Conservation (phyloP, 352 stramenopile species). For the Saprolegnia parasitica region DNA sequence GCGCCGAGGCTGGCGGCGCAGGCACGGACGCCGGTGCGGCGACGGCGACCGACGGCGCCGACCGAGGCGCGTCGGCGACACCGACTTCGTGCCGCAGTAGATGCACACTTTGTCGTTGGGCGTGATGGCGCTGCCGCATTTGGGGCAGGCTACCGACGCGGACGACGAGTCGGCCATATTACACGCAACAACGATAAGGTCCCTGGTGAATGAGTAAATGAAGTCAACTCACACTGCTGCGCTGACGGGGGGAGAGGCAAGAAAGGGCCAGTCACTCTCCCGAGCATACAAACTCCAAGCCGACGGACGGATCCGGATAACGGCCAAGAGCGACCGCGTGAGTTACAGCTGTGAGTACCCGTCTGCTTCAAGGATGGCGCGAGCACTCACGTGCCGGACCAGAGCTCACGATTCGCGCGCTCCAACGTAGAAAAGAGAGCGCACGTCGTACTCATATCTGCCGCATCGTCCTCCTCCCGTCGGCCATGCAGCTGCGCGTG, state of each 20-base stretch:
- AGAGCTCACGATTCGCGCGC: neutral
- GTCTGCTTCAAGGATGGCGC: neutral
- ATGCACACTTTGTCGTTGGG: conserved; percentile 80
- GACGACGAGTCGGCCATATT: conserved; percentile 26
- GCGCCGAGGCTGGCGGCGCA: conserved; percentile 28
- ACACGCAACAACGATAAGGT: conserved; percentile 14
- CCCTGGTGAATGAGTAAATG: conserved; percentile 25
- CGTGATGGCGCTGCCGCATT: conserved; percentile 68
- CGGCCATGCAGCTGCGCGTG: too few relatives aligned
- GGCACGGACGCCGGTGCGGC: conserved; percentile 4
- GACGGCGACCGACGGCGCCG: conserved; percentile 7
- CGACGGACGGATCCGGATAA: conserved; percentile 20
- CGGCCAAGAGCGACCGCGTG: neutral
- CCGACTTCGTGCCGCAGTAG: conserved; percentile 62
- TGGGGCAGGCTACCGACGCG: conserved; percentile 52
- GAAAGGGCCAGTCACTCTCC: conserved; percentile 2
- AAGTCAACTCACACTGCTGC: neutral
- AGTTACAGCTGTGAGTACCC: neutral
- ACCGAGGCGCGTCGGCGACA: conserved; percentile 11
- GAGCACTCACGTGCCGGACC: neutral
- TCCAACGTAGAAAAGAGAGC: too few relatives aligned
- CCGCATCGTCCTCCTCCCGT: too few relatives aligned
- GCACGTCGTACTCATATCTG: too few relatives aligned
- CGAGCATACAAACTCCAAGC: conserved; percentile 13
- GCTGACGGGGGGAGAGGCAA: conserved; percentile 4